Percentiles rank a stretch among this genome's conserved stretches.
Conservation (phyloP, 108 stramenopile species). For the Craspedostauros australis region DNA sequence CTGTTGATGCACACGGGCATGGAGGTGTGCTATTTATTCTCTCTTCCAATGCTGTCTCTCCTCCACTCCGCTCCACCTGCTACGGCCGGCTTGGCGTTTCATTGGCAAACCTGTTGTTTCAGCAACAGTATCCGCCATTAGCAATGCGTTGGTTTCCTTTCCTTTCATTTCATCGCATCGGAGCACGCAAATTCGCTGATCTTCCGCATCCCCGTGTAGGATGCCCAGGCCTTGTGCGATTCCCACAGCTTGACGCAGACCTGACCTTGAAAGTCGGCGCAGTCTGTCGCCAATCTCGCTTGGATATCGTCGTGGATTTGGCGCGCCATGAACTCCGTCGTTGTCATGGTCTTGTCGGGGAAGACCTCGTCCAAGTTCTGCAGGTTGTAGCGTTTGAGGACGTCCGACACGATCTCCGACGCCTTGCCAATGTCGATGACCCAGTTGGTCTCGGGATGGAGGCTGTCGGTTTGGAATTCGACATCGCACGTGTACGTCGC, state of each 20-base stretch:
- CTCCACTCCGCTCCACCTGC: too few relatives aligned
- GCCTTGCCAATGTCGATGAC: slow-evolving; percentile 92
- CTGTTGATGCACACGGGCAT: too few relatives aligned
- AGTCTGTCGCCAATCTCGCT: slow-evolving; percentile 20
- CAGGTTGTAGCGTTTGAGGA: slow-evolving; percentile 80
- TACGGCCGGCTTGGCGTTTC: too few relatives aligned
- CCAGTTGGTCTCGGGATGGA: slow-evolving; percentile 80
- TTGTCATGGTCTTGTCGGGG: slow-evolving; percentile 74
- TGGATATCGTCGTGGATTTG: slow-evolving; percentile 43
- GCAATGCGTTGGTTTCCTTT: too few relatives aligned
- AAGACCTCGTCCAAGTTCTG: slow-evolving; percentile 90
- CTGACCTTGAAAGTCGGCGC: slow-evolving; percentile 53
- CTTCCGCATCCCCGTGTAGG: slow-evolving; percentile 80
- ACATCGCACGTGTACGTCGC: slow-evolving; percentile 94
- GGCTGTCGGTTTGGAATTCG: slow-evolving; percentile 55
- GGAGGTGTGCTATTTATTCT: too few relatives aligned
- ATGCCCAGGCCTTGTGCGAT: slow-evolving; percentile 92
- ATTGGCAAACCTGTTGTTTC: too few relatives aligned
- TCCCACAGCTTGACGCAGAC: slow-evolving; percentile 90
- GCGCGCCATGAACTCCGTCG: slow-evolving; percentile 90
- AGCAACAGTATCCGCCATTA: too few relatives aligned
- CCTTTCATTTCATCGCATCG: too few relatives aligned
- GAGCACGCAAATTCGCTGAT: too few relatives aligned
- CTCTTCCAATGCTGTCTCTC: too few relatives aligned
- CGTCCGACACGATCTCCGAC: slow-evolving; percentile 57